Conservation (phyloP, 805 yeast species). For the Zygoascus bituminiphila region DNA sequence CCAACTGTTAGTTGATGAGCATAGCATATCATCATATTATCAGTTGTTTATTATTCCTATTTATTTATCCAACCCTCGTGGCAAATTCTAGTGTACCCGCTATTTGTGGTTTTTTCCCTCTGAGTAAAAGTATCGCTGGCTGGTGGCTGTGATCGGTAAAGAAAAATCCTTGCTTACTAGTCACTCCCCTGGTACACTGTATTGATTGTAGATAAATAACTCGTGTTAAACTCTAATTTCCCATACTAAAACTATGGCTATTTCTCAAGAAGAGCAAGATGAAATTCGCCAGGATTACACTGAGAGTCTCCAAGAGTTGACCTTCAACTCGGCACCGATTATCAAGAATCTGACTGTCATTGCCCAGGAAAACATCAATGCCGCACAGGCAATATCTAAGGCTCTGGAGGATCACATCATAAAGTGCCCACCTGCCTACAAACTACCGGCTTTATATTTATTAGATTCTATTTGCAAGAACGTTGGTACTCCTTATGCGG, state of each 20-base stretch:
- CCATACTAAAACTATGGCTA: neutral
- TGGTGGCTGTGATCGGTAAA: too few relatives aligned
- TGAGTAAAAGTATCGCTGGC: too few relatives aligned
- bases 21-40: too few relatives aligned
- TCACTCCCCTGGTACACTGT: too few relatives aligned
- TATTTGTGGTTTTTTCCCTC: too few relatives aligned
- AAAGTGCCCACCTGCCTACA: slow-evolving; percentile 72
- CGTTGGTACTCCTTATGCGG: slow-evolving; percentile 84
- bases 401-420: slow-evolving; percentile 69
- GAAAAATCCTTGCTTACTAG: too few relatives aligned
- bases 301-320: slow-evolving; percentile 58
- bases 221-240: neutral
- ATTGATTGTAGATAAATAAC: neutral
- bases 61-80: too few relatives aligned
- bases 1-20: too few relatives aligned
- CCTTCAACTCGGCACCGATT: slow-evolving; percentile 84
- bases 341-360: slow-evolving; percentile 75
- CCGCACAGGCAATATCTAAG: slow-evolving; percentile 68
- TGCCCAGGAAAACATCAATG: slow-evolving; percentile 75
- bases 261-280: slow-evolving; percentile 23
- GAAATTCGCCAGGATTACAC: slow-evolving; percentile 55
- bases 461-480: slow-evolving; percentile 88
- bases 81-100: too few relatives aligned
- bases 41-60: too few relatives aligned
- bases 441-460: slow-evolving; percentile 74